Evolutionary conservation across 768 basidiomycete genomes (phyloP), one percentile per base, ranked within the genome.

Genomic region (Vishniacozyma victoriae): DNA sequence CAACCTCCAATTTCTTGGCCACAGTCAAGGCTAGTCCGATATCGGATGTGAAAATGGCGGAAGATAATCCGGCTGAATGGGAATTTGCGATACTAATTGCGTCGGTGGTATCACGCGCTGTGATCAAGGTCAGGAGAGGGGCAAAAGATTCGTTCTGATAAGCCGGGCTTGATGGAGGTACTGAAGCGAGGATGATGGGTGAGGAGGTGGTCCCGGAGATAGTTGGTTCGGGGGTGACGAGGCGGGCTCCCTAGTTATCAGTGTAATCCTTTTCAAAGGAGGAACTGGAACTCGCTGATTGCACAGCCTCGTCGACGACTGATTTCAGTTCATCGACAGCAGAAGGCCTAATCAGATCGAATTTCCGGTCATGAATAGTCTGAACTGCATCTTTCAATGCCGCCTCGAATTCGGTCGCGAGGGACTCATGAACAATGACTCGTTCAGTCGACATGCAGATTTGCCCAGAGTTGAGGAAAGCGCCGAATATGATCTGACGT

Each of bases 81-180:
- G 74, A 69, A 54, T 83, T 83, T 4, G 81, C 80, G 15, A 80
- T 66, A 16, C 79, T 77, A 9, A 62, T 41, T 15, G 49, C 46
- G 12, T 48, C n/a, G 1, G 22, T 12, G 6, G 46, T 47, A 36
- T 50, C 44, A 4, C 47, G 19, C 7, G 60, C 57, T 7, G 50
- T 44, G 11, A 75, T 72, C 41, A 82, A 68, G 9, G 71, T 73
- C 5, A 79, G 64, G 0, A 80, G 78, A 76, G 60, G 82, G 0
- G 81, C 81, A 64, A 84, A 84, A 1, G 78, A 76, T 67, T 85
- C 84, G 24, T 75, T 60, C 19, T 35, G 25, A 27, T 36, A 57
- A 22, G 64, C 33, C 11, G 24, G 7, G 5, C 51, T 33, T 6
- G 33, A 9, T 0, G 47, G 19, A 16, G 55, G 31, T 25, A 58